phyloP scores from a whole-genome alignment of 1,284 basidiomycete species.

The Cryptococcus hybrid region DNA sequence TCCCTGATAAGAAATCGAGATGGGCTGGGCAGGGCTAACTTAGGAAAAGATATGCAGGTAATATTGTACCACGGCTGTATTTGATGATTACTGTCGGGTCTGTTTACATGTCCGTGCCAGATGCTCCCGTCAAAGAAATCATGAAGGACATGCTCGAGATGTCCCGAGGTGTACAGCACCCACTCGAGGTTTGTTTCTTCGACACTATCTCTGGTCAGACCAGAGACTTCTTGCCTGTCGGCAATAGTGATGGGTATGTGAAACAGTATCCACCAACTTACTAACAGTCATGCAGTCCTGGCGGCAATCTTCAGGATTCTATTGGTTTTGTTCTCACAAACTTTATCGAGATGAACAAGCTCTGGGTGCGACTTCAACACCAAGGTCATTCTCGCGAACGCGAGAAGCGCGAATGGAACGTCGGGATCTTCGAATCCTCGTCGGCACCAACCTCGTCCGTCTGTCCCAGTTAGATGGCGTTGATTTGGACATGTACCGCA shows the following conservation, averaged over 20 bases:
- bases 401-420: conserved; percentile 94
- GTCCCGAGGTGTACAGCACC: conserved; percentile 91
- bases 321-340: conserved; percentile 92
- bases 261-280: no score
- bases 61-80: conserved; percentile 87
- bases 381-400: conserved; percentile 92
- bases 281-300: no score
- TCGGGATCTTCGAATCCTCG: conserved; percentile 85
- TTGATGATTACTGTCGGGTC: conserved; percentile 98
- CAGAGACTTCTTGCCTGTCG: conserved; percentile 86
- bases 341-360: conserved; percentile 99
- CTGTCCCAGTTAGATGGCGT: conserved; percentile 91
- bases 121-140: conserved; percentile 93
- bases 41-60: conserved; percentile 47
- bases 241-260: conserved; percentile 72
- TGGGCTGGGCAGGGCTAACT: no score
- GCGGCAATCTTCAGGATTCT: conserved; percentile 86
- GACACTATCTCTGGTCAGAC: conserved; percentile 96
- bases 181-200: conserved; percentile 84
- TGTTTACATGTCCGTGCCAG: conserved; percentile 94
- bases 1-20: conserved; percentile 3
- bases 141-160: conserved; percentile 99
- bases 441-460: conserved; percentile 92
- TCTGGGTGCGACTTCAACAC: conserved; percentile 95
- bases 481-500: conserved; percentile 83